Evolutionary conservation across 257 asterid species (phyloP), one percentile per base, ranked within the genome.

Genomic region (Haberlea rhodopensis): DNA sequence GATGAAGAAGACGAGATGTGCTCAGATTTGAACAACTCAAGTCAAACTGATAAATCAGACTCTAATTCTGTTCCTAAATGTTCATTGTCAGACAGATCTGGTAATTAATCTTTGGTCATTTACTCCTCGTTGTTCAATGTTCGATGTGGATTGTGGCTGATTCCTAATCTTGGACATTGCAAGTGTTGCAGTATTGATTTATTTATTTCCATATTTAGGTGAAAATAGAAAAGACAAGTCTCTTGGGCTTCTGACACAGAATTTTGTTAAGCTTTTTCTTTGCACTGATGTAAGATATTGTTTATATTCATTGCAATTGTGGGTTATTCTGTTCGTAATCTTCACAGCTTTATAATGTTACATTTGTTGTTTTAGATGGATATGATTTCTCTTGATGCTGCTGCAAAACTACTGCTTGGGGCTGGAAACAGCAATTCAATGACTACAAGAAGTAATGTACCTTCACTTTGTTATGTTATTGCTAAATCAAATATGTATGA

Each of bases 141-240:
- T 13, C 7, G 1, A 13, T 15, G 19, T 40, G 49, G 18, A 40
- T 40, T 40, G 49, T 15, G 49, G 6, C 2, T 40, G 49, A 37
- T 40, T 40, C 49, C 6, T 40, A 15, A 8, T 13, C 53, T 66
- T 26, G 18, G 70, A 40, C 23, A 31, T 15, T 24, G 23, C 15
- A 19, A 5, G 29, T 2, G 27, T 58, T 53, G 1, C 60, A 28
- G 9, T 20, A 26, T 5, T 57, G 48, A 57, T 48, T 28, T 53
- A 20, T 24, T 18, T 29, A 25, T 25, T 24, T n/a, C 32, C 32
- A 49, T 55, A 29, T 64, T 43, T 62, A 76, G 81, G 85, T 63
- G 95, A 85, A 58, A 90, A 86, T 69, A 86, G 99, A 70, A 94
- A 87, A 75, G 97, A 94, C 73, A 94, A 94, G 75, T 94, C 99